Evolutionary conservation across 495 filamentous ascomycete genomes (phyloP), one percentile per base, ranked within the genome.

Genomic region (Penicillium roqueforti): DNA sequence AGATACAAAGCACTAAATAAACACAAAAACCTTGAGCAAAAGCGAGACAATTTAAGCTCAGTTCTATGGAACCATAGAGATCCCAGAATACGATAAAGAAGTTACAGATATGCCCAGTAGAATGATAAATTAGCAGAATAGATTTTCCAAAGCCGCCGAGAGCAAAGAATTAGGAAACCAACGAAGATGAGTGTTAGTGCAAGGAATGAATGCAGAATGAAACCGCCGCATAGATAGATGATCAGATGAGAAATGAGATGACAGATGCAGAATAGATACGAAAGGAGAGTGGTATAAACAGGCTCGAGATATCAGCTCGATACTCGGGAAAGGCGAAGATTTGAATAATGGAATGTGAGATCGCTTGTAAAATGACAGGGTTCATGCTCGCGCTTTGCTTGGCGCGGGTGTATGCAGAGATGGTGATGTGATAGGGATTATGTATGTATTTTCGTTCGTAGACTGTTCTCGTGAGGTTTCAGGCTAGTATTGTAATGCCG

Each of bases 251-350:
- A 34, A 18, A 47, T 22, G 42, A 11, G 5, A 20, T 22, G 26
- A 3, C 14, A 36, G 10, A 36, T 22, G 38, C 14, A 13, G 11
- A 20, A 7, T 41, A 16, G 32, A 6, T 14, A 26, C 42, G 25
- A 38, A 49, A 49, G 46, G 32, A 49, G 10, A 26, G 46, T 38
- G 20, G 32, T 49, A 49, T 49, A 23, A 2, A 38, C 8, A 26
- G 20, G 13, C 3, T 18, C 10, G 32, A 26, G 6, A 28, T 38
- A 16, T 32, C 32, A 36, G 32, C 0, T 34, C 31, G 13, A 36
- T 16, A 25, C n/a, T 26, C 39, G 22, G 7, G n/a, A 28, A 18
- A n/a, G 0, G 32, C 20, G 8, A 14, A 16, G 20, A 25, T 37
- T 49, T n/a, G 14, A 36, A 26, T 16, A 1, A 26, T 3, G 22